A percentile compares a stretch with the other conserved stretches of the same genome.
Conservation (phyloP, 805 yeast species). For the Lipomyces lipofer region DNA sequence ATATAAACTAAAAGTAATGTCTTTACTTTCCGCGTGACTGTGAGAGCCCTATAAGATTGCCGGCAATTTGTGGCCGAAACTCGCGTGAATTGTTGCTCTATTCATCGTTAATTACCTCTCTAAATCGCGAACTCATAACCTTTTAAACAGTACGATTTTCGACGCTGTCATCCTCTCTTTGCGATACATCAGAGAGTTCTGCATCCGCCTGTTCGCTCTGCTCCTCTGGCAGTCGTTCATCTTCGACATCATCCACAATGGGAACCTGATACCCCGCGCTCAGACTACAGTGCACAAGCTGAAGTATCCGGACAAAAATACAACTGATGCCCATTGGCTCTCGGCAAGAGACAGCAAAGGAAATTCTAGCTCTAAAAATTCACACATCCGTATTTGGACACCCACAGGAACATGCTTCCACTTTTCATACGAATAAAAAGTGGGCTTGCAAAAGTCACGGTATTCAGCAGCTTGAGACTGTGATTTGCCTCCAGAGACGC, state of each 20-base stretch:
- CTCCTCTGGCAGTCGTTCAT: not conserved
- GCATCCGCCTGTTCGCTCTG: not conserved
- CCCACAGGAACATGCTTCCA: not conserved
- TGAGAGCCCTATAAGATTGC: not conserved
- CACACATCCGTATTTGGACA: conserved; percentile 1
- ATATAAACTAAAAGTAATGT: not conserved
- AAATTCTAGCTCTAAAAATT: not conserved
- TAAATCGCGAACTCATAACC: not conserved
- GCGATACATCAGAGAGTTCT: not conserved
- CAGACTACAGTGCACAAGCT: not conserved
- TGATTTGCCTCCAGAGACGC: not conserved
- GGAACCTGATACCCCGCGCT: not conserved
- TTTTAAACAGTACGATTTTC: not conserved
- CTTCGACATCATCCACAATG: not conserved
- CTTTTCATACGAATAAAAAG: not conserved
- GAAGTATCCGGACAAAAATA: not conserved
- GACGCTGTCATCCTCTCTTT: not conserved
- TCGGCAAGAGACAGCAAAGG: not conserved
- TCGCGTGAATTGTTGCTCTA: not conserved
- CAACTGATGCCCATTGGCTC: not conserved
- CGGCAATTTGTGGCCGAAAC: not conserved
- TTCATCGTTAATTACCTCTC: not conserved
- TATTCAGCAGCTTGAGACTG: not conserved
- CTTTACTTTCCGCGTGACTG: not conserved
- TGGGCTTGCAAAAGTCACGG: not conserved